Percentiles rank a stretch among this genome's conserved stretches.
Evolutionary conservation across 768 basidiomycete genomes (phyloP).

Genomic region (Leccinellum rugosiceps): DNA sequence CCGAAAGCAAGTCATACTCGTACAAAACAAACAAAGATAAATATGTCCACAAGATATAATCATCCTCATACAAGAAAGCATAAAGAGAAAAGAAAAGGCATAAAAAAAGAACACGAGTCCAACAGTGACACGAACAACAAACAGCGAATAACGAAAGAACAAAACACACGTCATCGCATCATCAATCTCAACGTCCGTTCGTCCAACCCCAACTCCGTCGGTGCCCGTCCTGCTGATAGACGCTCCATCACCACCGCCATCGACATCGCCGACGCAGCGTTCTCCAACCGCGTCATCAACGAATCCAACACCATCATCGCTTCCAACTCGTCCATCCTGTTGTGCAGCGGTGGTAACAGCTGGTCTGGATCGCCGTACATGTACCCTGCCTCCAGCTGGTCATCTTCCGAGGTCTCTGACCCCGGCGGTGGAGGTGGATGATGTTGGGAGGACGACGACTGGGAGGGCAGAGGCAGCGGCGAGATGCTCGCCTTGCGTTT

Average conservation of each 20-base stretch:
- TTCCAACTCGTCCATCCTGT: conserved; percentile 69
- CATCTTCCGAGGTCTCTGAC: conserved; percentile 20
- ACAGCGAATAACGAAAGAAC: neutral
- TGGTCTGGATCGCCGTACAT: conserved; percentile 59
- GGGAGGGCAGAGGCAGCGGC: neutral
- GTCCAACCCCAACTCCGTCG: conserved; percentile 40
- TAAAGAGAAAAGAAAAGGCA: neutral
- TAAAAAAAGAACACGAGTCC: neutral
- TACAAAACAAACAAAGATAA: neutral
- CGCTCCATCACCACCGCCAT: conserved; percentile 10
- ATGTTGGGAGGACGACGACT: neutral
- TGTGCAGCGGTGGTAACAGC: conserved; percentile 65
- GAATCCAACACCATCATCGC: conserved; percentile 75
- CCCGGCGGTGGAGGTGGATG: neutral
- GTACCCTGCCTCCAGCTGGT: conserved; percentile 31
- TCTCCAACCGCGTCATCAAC: conserved; percentile 71
- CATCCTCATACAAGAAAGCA: neutral
- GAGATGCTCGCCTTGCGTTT: conserved; percentile 33
- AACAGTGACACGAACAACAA: neutral
- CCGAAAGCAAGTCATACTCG: neutral
- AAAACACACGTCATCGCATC: conserved; percentile 9
- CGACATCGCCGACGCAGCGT: conserved; percentile 46
- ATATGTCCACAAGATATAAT: neutral
- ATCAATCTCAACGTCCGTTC: conserved; percentile 46
- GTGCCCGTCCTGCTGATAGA: conserved; percentile 30